A percentile compares a stretch with the other conserved stretches of the same genome.
phyloP scores from a whole-genome alignment of 202 grass and related monocot species.

The Eragrostis tef region DNA sequence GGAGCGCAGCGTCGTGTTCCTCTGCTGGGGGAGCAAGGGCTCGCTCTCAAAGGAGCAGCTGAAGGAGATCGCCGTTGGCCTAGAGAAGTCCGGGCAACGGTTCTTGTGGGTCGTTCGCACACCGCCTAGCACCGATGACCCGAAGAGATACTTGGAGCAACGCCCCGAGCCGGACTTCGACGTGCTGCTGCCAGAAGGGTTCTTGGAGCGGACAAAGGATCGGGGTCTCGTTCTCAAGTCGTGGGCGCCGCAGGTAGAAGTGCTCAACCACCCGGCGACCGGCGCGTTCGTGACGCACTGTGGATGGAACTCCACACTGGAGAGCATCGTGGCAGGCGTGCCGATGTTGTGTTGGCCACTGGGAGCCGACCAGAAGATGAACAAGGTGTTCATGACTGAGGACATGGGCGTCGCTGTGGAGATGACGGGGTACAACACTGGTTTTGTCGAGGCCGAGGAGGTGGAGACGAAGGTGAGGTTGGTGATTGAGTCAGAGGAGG shows the following conservation, averaged over 20 bases:
- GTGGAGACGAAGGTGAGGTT: conserved; percentile 49
- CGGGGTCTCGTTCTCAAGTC: conserved; percentile 51
- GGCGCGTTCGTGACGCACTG: conserved; percentile 66
- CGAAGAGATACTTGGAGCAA: not conserved
- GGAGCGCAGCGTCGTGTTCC: conserved; percentile 48
- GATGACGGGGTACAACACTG: conserved; percentile 52
- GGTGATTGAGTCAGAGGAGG: conserved; percentile 51
- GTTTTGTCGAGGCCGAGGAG: conserved; percentile 48
- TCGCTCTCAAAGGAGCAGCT: conserved; percentile 30
- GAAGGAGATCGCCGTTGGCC: conserved; percentile 28
- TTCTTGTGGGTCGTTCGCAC: conserved; percentile 55
- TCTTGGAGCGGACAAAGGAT: conserved; percentile 46
- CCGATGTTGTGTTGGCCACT: conserved; percentile 65
- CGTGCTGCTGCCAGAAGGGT: conserved; percentile 13
- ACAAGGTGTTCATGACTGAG: conserved; percentile 54
- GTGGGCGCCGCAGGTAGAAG: conserved; percentile 63
- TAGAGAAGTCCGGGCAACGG: conserved; percentile 20
- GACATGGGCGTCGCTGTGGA: conserved; percentile 42
- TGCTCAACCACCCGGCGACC: conserved; percentile 42
- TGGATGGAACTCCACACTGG: conserved; percentile 67
- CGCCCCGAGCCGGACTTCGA: conserved; percentile 12
- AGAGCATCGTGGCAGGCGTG: conserved; percentile 53
- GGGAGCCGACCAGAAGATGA: conserved; percentile 58
- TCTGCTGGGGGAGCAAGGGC: conserved; percentile 56
- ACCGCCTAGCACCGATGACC: conserved; percentile 2